A percentile compares a stretch with the other conserved stretches of the same genome.
These are phyloP conservation scores for Penicillium salamii DNA, from an alignment of 495 filamentous ascomycete genomes.

Conservation along the genomic window DNA sequence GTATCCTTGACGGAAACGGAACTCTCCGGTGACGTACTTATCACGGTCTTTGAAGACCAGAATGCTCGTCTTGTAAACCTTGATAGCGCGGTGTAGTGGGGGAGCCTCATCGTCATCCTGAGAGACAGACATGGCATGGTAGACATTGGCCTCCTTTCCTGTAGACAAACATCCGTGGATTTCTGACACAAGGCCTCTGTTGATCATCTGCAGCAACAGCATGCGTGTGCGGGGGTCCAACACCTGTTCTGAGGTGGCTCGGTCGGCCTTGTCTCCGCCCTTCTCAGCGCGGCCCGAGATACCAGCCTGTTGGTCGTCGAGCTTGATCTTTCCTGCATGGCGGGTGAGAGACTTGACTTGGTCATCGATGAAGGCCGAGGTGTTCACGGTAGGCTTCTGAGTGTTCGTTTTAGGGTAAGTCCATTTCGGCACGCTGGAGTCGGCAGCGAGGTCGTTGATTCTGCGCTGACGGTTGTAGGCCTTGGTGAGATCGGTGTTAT, in stretches of 20 bases:
- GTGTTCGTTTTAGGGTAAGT: conserved; percentile 71
- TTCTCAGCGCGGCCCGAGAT: conserved; percentile 48
- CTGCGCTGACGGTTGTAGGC: conserved; percentile 83
- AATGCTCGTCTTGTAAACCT: conserved; percentile 97
- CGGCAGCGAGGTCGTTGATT: conserved; percentile 55
- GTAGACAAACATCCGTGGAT: conserved; percentile 91
- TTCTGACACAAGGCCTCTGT: conserved; percentile 73
- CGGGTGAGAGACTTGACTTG: conserved; percentile 78
- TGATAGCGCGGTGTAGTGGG: conserved; percentile 76
- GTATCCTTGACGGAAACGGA: conserved; percentile 76
- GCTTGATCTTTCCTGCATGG: conserved; percentile 84
- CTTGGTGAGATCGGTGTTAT: conserved; percentile 74
- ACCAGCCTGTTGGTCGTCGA: conserved; percentile 63
- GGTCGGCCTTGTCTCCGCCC: conserved; percentile 76
- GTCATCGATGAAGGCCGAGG: conserved; percentile 74
- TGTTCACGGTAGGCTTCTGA: conserved; percentile 82
- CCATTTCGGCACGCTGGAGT: conserved; percentile 54
- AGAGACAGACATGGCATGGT: conserved; percentile 65
- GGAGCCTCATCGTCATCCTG: conserved; percentile 40
- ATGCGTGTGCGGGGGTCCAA: conserved; percentile 90
- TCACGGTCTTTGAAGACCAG: conserved; percentile 96
- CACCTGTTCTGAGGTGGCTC: conserved; percentile 91
- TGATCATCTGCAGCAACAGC: conserved; percentile 94
- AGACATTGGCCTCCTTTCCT: conserved; percentile 97
- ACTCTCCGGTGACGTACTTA: conserved; percentile 90